These are phyloP conservation scores for Colletotrichum brevisporum DNA, from an alignment of 2,329 filamentous ascomycete genomes.

Conservation along the genomic window DNA sequence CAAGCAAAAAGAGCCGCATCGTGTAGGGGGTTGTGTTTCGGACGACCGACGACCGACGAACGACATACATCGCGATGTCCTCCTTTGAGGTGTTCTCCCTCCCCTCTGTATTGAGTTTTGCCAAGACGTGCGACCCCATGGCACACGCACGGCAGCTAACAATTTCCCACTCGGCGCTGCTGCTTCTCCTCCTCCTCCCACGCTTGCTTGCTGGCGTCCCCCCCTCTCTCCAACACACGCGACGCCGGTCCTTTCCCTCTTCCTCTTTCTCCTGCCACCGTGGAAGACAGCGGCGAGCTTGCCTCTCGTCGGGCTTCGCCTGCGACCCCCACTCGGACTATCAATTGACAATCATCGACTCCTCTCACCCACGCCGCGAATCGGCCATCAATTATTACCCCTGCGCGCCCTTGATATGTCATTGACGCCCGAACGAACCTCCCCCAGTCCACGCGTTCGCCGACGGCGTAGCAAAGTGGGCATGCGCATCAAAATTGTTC, in stretches of 20 bases:
- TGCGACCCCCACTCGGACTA: conserved; percentile 11
- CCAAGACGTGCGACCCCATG: conserved; percentile 19
- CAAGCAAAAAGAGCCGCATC: conserved; percentile 21
- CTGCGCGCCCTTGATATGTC: conserved; percentile 11
- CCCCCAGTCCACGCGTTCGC: not conserved
- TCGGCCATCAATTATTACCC: too few species aligned
- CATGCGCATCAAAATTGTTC: conserved; percentile 8
- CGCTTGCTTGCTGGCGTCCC: not conserved
- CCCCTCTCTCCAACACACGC: not conserved
- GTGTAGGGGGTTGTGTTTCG: too few species aligned
- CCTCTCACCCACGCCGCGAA: not conserved
- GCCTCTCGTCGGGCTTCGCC: not conserved
- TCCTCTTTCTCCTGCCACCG: not conserved
- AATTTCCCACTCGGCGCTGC: conserved; percentile 28
- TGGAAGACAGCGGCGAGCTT: not conserved
- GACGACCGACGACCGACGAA: conserved; percentile 2
- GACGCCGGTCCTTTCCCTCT: not conserved
- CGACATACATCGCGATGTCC: conserved; percentile 6
- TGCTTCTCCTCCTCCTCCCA: not conserved
- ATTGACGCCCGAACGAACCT: conserved; percentile 10
- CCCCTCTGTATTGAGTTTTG: conserved; percentile 13
- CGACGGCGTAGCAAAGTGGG: conserved; percentile 34
- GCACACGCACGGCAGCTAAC: conserved; percentile 8
- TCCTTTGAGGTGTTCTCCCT: not conserved
- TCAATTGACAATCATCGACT: conserved; percentile 1